These are phyloP conservation scores for Eucalyptus tenuipes DNA, from an alignment of 345 rosid genomes.

Conservation along the genomic window DNA sequence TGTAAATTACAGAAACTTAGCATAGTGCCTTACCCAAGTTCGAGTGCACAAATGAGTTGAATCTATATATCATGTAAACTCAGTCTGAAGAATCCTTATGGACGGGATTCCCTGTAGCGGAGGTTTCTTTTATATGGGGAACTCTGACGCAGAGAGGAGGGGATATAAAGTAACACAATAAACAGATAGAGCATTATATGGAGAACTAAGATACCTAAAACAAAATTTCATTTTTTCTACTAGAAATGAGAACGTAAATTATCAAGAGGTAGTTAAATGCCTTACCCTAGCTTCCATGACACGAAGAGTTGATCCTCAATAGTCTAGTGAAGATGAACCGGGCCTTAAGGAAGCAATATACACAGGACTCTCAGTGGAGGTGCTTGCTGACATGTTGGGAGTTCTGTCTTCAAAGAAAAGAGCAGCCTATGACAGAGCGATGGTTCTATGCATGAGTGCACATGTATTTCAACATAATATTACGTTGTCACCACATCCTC, in stretches of 20 bases:
- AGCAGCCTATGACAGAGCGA: too few species aligned
- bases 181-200: too few species aligned
- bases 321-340: neutral
- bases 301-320: neutral
- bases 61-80: neutral
- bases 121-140: neutral
- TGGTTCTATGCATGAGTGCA: neutral
- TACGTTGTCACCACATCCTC: neutral
- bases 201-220: neutral
- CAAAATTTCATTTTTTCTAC: too few species aligned
- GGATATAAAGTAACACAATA: neutral
- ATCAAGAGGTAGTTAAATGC: too few species aligned
- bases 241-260: too few species aligned
- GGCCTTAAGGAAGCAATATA: neutral
- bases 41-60: neutral
- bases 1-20: neutral
- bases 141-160: neutral
- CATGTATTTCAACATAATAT: neutral
- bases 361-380: neutral
- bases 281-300: neutral
- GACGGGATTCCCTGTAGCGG: neutral
- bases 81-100: neutral
- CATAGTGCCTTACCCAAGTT: neutral
- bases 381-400: too few species aligned
- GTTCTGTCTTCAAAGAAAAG: too few species aligned